Conservation (phyloP, 2,329 filamentous ascomycete genomes). For the Neospermospora avenae region DNA sequence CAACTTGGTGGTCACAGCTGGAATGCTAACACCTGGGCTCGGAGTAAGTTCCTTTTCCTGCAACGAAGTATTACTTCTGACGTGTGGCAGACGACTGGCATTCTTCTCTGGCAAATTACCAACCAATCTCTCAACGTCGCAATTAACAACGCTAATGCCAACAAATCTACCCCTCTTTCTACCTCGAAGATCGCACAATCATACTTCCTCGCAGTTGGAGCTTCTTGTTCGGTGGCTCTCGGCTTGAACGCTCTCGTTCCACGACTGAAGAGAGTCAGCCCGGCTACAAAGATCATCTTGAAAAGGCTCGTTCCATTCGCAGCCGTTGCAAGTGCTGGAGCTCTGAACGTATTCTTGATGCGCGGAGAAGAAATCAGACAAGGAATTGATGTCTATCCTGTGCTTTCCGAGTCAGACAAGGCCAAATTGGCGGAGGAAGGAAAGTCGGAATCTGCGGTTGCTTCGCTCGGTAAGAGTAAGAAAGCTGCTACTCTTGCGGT, state of each 20-base stretch:
- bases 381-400: constrained; percentile 90
- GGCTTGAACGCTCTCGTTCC: constrained; percentile 89
- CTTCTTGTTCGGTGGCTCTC: constrained; percentile 89
- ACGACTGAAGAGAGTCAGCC: constrained; percentile 71
- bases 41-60: constrained; percentile 47
- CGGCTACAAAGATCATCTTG: constrained; percentile 72
- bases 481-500: constrained; percentile 88
- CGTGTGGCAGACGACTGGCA: constrained; percentile 65
- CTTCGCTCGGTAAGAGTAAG: constrained; percentile 79
- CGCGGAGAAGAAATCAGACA: constrained; percentile 89
- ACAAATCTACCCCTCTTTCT: constrained; percentile 90
- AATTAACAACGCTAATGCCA: constrained; percentile 96
- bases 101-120: constrained; percentile 87
- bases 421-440: constrained; percentile 52
- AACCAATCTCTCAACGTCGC: constrained; percentile 98
- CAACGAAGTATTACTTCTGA: constrained; percentile 5
- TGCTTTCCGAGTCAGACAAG: constrained; percentile 69
- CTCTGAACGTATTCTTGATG: constrained; percentile 96
- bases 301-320: constrained; percentile 92
- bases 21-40: constrained; percentile 92
- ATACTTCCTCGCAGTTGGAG: constrained; percentile 86
- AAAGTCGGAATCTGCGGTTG: constrained; percentile 60
- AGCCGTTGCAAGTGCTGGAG: constrained; percentile 86
- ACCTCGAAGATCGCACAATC: constrained; percentile 79
- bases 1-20: constrained; percentile 90